Evolutionary conservation across 352 stramenopile species (phyloP).

Genomic region (Phytopythium boreale): DNA sequence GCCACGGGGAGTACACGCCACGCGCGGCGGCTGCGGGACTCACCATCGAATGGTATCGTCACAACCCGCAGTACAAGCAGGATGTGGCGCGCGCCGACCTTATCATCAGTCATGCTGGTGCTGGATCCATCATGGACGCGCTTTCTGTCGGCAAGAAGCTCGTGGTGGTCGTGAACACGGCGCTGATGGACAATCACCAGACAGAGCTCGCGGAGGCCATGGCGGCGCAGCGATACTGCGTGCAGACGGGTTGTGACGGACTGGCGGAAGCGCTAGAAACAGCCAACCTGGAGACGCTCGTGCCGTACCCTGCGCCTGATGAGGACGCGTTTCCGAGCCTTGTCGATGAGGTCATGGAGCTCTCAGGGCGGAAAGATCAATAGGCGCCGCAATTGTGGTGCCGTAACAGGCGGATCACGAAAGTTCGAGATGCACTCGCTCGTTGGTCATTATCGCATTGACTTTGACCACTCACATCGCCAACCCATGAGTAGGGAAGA

Average conservation of each 20-base stretch:
- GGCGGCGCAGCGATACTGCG: conserved; percentile 58
- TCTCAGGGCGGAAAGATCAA: conserved; percentile 15
- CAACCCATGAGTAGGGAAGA: not conserved
- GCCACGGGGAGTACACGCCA: conserved; percentile 59
- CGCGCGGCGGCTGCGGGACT: conserved; percentile 30
- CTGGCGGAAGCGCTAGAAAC: conserved; percentile 32
- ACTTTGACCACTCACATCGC: not conserved
- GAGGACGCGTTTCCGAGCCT: conserved; percentile 64
- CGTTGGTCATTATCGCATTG: not conserved
- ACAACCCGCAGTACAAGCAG: conserved; percentile 86
- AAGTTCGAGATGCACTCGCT: not conserved
- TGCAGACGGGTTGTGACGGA: conserved; percentile 41
- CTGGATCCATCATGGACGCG: conserved; percentile 93
- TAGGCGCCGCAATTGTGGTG: conserved; percentile 2
- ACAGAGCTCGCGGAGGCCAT: conserved; percentile 93
- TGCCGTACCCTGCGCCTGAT: conserved; percentile 52
- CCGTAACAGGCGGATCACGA: not conserved
- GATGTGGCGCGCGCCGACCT: conserved; percentile 92
- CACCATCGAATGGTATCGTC: conserved; percentile 77
- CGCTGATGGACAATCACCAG: conserved; percentile 98
- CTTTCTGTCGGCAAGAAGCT: conserved; percentile 78
- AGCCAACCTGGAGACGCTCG: conserved; percentile 38
- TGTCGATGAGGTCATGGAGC: conserved; percentile 51
- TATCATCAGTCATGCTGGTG: conserved; percentile 94
- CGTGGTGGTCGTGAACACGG: conserved; percentile 93